These are phyloP conservation scores for Protostelium mycophagum DNA, from an alignment of 78 protist genomes.

Conservation along the genomic window DNA sequence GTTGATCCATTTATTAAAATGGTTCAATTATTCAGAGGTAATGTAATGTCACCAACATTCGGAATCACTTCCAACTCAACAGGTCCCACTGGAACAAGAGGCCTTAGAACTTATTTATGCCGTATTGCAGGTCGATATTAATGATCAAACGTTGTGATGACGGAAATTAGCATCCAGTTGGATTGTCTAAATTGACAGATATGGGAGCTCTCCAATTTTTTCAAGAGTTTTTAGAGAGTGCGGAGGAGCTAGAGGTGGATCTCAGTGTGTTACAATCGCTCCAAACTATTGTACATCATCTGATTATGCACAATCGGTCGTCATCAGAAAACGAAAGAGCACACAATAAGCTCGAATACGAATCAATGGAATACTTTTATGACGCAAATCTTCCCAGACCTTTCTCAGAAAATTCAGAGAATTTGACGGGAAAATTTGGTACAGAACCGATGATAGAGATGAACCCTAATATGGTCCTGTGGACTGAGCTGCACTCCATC, in stretches of 20 bases:
- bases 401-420: too few relatives aligned
- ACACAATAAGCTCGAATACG: neutral
- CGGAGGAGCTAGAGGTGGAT: neutral
- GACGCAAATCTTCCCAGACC: too few relatives aligned
- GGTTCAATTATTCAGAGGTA: neutral
- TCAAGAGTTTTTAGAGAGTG: neutral
- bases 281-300: neutral
- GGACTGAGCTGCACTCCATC: neutral
- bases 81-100: neutral
- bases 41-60: neutral
- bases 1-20: neutral
- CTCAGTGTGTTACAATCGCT: neutral
- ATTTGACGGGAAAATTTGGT: neutral
- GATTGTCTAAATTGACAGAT: neutral
- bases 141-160: too few relatives aligned
- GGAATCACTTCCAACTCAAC: neutral
- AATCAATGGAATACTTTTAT: too few relatives aligned
- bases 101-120: neutral
- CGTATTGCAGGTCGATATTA: neutral
- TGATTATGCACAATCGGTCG: neutral
- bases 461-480: neutral
- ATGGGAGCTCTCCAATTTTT: neutral
- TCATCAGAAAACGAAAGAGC: neutral
- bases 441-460: neutral
- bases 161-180: neutral